Evolutionary conservation across 306 rosid species (phyloP), one percentile per base, ranked within the genome.

Genomic region (Gastrolobium villosum): DNA sequence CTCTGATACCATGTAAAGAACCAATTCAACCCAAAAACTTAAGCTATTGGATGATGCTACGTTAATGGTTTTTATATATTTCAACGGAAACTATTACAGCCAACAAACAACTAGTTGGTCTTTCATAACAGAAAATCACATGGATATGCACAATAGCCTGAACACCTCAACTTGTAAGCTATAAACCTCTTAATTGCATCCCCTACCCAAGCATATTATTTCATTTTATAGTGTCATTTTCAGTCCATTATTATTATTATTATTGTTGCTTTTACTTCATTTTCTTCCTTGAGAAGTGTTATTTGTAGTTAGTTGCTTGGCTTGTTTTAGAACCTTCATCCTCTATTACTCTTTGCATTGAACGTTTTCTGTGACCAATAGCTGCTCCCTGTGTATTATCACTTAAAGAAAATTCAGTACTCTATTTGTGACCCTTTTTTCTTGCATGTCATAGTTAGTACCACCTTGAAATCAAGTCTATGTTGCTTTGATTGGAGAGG

Each of bases 61-160:
- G n/a, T n/a, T n/a, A n/a, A n/a, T n/a, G n/a, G n/a, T n/a, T n/a
- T n/a, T n/a, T n/a, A n/a, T n/a, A n/a, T n/a, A n/a, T n/a, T n/a
- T n/a, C n/a, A n/a, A n/a, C n/a, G n/a, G n/a, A n/a, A 67, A 59
- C 59, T 45, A 59, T 7, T 69, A 59, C 73, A 10, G 26, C 66
- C 15, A 55, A 56, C 43, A 41, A 41, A 10, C 37, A 11, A 48
- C 26, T 30, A 34, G 55, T 74, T 64, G 44, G 61, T 64, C 70
- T 45, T 35, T 56, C 53, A 66, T 46, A 26, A 11, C 76, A 57
- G 70, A 68, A 67, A 57, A 81, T 55, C 74, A 65, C 80, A 55
- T 74, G 84, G 76, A 81, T 60, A 6, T 4, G 57, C 9, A 48
- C 14, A 32, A 44, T 64, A 62, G 68, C 44, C 79, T 65, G 79